Evolutionary conservation across 2,329 filamentous ascomycete genomes (phyloP).

Genomic region (Paradendryphiella salina): DNA sequence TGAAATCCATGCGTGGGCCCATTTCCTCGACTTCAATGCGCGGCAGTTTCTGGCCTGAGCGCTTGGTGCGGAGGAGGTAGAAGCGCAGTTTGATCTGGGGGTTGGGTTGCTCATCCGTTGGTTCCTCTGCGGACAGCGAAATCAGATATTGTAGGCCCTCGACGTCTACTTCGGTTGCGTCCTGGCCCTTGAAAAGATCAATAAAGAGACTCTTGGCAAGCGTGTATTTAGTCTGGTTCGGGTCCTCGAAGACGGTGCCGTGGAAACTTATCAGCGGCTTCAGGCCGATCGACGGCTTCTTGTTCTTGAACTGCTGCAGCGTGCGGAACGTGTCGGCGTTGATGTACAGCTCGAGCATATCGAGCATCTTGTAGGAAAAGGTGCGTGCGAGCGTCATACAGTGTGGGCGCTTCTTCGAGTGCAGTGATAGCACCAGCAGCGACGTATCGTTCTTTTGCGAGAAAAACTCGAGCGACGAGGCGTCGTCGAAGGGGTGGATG

Average conservation of each 20-base stretch:
- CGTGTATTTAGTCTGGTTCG: slow-evolving; percentile 76
- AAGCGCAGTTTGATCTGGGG: slow-evolving; percentile 68
- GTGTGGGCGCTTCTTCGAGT: slow-evolving; percentile 95
- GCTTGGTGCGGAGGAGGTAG: slow-evolving; percentile 85
- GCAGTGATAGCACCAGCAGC: slow-evolving; percentile 79
- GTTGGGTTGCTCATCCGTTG: slow-evolving; percentile 49
- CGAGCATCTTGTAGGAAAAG: slow-evolving; percentile 84
- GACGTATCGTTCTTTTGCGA: slow-evolving; percentile 93
- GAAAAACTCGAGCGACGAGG: slow-evolving; percentile 89
- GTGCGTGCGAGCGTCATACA: slow-evolving; percentile 79
- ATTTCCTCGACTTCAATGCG: slow-evolving; percentile 94
- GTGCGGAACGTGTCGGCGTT: slow-evolving; percentile 72
- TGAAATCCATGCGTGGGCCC: slow-evolving; percentile 90
- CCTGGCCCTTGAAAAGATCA: slow-evolving; percentile 88
- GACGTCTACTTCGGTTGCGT: slow-evolving; percentile 82
- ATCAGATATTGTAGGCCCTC: slow-evolving; percentile 93
- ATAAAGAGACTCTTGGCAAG: slow-evolving; percentile 83
- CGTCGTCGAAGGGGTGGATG: slow-evolving; percentile 91
- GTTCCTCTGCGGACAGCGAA: slow-evolving; percentile 71
- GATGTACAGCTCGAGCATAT: slow-evolving; percentile 91
- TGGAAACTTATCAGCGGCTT: slow-evolving; percentile 92
- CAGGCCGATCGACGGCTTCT: slow-evolving; percentile 69
- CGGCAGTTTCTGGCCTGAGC: slow-evolving; percentile 82
- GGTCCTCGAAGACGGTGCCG: slow-evolving; percentile 83
- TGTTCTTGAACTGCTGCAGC: slow-evolving; percentile 72